Evolutionary conservation across 192 early-diverging fungal species (phyloP), one percentile per base, ranked within the genome.

Genomic region (Diversispora epigaea): DNA sequence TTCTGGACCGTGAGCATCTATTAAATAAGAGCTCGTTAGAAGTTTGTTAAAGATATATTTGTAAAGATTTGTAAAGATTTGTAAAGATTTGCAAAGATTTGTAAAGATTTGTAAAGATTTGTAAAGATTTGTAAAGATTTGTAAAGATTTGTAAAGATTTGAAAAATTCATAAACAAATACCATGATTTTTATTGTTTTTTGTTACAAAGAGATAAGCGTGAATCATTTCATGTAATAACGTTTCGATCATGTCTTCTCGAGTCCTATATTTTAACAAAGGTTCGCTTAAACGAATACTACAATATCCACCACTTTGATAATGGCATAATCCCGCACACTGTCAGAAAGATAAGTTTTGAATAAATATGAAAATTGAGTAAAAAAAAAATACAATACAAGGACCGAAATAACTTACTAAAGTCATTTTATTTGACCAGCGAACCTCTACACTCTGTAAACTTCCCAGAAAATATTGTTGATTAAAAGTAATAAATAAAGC

Each of bases 141-240:
- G n/a, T n/a, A n/a, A n/a, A n/a, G 5, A 15, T 63, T 40, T 39
- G 3, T 3, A 17, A 19, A 63, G 39, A 43, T 43, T 17, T 17
- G 3, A 60, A 32, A 25, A 22, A 44, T 41, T n/a, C 44, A n/a
- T 44, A 64, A 44, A 19, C 44, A 64, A 17, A 6, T 75, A 80
- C 79, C 67, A 46, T 82, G 84, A 63, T 89, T 84, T 22, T 73
- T 71, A 49, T 82, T 84, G 21, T 77, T 77, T 44, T 87, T 45
- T 6, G 88, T 90, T 1, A 90, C 78, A 80, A 91, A 91, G 10
- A 89, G 73, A 49, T 85, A 87, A 7, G 90, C 90, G 76, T 91
- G 89, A 25, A 91, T 89, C 88, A 91, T 91, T 64, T 91, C 89
- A 54, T 90, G 90, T 4, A 91, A 78, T 11, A 91, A 76, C 3